phyloP scores from a whole-genome alignment of 306 rosid genomes.

The Ochetophila trinervis region DNA sequence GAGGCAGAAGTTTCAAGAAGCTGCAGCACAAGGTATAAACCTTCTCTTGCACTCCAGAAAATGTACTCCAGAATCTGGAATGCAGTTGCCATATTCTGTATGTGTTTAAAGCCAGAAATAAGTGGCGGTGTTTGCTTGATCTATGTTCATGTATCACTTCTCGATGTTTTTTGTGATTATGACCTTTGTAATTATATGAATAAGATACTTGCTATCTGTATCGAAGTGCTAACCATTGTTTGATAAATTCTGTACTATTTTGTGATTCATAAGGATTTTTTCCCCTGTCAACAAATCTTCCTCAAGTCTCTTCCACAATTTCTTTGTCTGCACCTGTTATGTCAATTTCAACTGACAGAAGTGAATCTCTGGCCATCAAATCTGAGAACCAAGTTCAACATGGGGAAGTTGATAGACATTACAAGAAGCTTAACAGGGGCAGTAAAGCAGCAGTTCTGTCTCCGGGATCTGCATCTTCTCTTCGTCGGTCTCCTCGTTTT shows the following conservation, averaged over 20 bases:
- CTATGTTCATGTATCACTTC: background rate
- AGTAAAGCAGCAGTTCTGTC: slow-evolving; percentile 32
- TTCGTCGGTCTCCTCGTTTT: slow-evolving; percentile 65
- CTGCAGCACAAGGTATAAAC: slow-evolving; percentile 51
- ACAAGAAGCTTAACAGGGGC: slow-evolving; percentile 37
- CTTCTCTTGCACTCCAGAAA: background rate
- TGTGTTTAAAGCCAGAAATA: background rate
- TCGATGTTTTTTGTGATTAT: background rate
- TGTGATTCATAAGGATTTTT: slow-evolving; percentile 40
- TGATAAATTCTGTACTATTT: background rate
- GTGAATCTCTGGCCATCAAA: slow-evolving; percentile 46
- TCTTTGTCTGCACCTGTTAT: slow-evolving; percentile 67
- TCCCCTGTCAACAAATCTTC: slow-evolving; percentile 26
- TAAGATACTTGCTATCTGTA: background rate
- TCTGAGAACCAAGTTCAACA: slow-evolving; percentile 37
- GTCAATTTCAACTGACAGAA: slow-evolving; percentile 49
- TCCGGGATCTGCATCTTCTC: slow-evolving; percentile 52
- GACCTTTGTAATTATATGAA: background rate
- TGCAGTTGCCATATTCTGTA: background rate
- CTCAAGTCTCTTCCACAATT: slow-evolving; percentile 51
- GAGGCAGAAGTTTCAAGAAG: slow-evolving; percentile 80
- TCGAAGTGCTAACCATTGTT: background rate
- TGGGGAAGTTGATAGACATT: slow-evolving; percentile 28
- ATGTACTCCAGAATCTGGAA: slow-evolving; percentile 3
- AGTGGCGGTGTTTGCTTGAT: background rate